Conservation (phyloP, 441 rosid species). For the Euphorbia schlechtendalii region DNA sequence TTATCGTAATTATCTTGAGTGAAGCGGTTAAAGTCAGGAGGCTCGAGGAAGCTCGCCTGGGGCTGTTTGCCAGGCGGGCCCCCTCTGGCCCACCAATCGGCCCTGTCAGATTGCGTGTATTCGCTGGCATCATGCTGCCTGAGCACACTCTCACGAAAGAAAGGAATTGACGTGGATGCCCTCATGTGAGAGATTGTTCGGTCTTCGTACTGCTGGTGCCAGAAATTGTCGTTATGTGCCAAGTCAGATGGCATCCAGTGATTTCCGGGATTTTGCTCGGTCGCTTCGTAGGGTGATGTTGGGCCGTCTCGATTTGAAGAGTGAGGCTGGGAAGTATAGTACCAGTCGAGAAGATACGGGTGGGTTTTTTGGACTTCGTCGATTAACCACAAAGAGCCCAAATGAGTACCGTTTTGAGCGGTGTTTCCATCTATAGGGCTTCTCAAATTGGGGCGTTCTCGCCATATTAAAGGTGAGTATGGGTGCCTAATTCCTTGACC, state of each 20-base stretch:
- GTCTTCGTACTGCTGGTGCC: conserved; percentile 30
- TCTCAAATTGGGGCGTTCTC: conserved; percentile 38
- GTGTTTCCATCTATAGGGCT: conserved; percentile 38
- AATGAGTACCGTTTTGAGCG: conserved; percentile 29
- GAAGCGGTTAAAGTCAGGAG: conserved; percentile 62
- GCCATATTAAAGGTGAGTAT: conserved; percentile 41
- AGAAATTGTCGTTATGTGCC: conserved; percentile 29
- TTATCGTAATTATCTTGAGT: conserved; percentile 32
- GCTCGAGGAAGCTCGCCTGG: conserved; percentile 77
- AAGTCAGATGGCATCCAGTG: conserved; percentile 46
- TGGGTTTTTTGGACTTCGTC: conserved; percentile 67
- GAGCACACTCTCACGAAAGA: conserved; percentile 61
- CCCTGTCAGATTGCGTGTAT: conserved; percentile 26
- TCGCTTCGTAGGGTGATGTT: conserved; percentile 15
- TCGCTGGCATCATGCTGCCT: conserved; percentile 42
- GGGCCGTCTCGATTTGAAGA: conserved; percentile 27
- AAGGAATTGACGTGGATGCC: conserved; percentile 62
- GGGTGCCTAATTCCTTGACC: conserved; percentile 37
- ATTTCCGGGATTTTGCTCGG: conserved; percentile 36
- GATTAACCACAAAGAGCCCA: conserved; percentile 59
- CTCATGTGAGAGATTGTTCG: conserved; percentile 45
- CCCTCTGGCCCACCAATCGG: conserved; percentile 86
- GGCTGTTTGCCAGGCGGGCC: conserved; percentile 35
- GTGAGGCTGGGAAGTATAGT: conserved; percentile 51
- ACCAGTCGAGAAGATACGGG: conserved; percentile 88